These are phyloP conservation scores for Fusarium sp. DNA, from an alignment of 2,329 filamentous ascomycete genomes.

Conservation along the genomic window DNA sequence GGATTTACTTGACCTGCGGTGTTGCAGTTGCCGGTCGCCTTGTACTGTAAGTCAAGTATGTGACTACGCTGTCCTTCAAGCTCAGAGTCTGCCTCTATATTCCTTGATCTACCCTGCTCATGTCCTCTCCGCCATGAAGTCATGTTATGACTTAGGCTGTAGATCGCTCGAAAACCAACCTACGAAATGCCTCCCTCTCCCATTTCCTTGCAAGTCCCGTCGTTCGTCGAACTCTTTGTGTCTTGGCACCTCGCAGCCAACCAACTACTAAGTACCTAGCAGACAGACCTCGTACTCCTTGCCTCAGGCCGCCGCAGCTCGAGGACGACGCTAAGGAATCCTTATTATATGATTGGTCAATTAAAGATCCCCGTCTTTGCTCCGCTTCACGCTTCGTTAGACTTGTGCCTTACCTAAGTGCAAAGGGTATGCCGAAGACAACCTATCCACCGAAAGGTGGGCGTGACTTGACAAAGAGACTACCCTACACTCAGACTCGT, in stretches of 20 bases:
- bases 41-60: background rate
- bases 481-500: constrained; percentile 24
- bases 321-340: background rate
- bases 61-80: background rate
- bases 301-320: constrained; percentile 28
- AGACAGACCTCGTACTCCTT: background rate
- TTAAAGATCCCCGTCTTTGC: background rate
- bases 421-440: background rate
- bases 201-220: constrained; percentile 36
- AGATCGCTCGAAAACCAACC: constrained; percentile 27
- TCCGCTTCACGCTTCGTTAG: constrained; percentile 22
- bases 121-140: constrained; percentile 34
- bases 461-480: background rate
- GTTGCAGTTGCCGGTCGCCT: constrained; percentile 11
- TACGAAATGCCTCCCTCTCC: constrained; percentile 16
- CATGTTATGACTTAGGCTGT: constrained; percentile 19
- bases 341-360: constrained; percentile 34
- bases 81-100: background rate
- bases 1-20: constrained; percentile 5
- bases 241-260: constrained; percentile 19
- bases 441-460: background rate
- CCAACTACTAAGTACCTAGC: background rate
- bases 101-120: constrained; percentile 5
- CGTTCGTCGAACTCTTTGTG: constrained; percentile 16
- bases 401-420: constrained; percentile 38